Conservation (phyloP, 148 eudicot genomes). For the Rhododendron mucronatum region DNA sequence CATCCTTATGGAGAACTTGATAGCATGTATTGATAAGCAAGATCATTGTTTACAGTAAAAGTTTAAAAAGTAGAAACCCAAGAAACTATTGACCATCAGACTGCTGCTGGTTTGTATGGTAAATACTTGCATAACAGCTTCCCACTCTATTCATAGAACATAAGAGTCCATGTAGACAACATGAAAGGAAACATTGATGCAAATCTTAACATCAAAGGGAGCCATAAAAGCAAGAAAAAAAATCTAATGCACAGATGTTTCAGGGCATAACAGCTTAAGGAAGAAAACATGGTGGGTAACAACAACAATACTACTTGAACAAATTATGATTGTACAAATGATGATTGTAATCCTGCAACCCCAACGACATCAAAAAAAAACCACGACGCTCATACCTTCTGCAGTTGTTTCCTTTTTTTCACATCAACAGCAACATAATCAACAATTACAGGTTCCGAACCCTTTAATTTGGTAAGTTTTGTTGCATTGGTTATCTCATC, state of each 20-base stretch:
- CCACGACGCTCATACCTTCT: conserved; percentile 43
- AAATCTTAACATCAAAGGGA: not conserved
- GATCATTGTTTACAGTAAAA: not conserved
- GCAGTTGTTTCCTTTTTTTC: conserved; percentile 54
- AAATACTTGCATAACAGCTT: not conserved
- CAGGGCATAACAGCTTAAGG: not conserved
- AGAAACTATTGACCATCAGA: not conserved
- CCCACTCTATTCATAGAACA: not conserved
- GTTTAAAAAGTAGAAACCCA: not conserved
- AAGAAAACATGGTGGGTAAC: not conserved
- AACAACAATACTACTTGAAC: not conserved
- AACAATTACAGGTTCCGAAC: conserved; percentile 65
- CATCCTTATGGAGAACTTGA: not conserved
- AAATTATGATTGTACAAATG: not conserved
- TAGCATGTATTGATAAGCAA: not conserved
- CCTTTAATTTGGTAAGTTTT: conserved; percentile 38
- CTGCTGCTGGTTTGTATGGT: not conserved
- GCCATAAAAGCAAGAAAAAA: not conserved
- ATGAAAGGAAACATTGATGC: not conserved
- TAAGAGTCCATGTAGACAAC: not conserved
- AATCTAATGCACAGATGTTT: not conserved
- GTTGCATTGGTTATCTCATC: conserved; percentile 35
- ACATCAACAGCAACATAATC: conserved; percentile 90
- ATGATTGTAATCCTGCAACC: not conserved
- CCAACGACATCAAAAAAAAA: not conserved